Evolutionary conservation across 2,329 filamentous ascomycete species (phyloP).

Genomic region (Clonostachys byssicola): DNA sequence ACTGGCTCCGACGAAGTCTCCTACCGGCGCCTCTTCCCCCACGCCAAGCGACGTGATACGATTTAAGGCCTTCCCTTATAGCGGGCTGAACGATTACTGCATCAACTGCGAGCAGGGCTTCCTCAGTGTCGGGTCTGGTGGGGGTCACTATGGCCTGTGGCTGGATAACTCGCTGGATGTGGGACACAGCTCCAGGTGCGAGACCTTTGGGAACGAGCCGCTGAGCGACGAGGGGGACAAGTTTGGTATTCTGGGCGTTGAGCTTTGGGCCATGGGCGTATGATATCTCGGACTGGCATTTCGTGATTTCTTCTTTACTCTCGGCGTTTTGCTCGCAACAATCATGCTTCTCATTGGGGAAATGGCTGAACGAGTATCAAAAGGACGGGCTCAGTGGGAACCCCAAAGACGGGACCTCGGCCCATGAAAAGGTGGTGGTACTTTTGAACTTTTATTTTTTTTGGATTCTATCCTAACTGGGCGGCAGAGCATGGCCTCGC

Average conservation of each 20-base stretch:
- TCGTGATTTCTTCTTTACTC: background rate
- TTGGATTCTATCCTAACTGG: too few relatives aligned
- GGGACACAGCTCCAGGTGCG: conserved; percentile 78
- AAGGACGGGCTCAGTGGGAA: too few relatives aligned
- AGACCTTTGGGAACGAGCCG: conserved; percentile 92
- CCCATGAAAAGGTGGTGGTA: too few relatives aligned
- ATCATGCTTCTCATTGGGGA: too few relatives aligned
- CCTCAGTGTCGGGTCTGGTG: conserved; percentile 80
- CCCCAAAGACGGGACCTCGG: too few relatives aligned
- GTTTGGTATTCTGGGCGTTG: conserved; percentile 86
- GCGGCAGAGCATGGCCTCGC: too few relatives aligned
- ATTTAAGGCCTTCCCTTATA: conserved; percentile 97
- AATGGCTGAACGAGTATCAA: too few relatives aligned
- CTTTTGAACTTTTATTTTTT: too few relatives aligned
- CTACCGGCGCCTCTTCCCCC: conserved; percentile 18
- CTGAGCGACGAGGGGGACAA: conserved; percentile 90
- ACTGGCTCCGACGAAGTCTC: conserved; percentile 20
- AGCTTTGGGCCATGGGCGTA: conserved; percentile 84
- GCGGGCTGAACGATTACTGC: conserved; percentile 93
- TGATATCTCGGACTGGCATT: conserved; percentile 8
- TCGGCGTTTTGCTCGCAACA: too few relatives aligned
- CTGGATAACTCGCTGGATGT: conserved; percentile 80
- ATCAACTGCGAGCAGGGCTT: conserved; percentile 87
- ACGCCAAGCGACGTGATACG: conserved; percentile 72
- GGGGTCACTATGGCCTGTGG: conserved; percentile 92